phyloP scores from a whole-genome alignment of 768 basidiomycete species.

The Candolleomyces aberdarensis region DNA sequence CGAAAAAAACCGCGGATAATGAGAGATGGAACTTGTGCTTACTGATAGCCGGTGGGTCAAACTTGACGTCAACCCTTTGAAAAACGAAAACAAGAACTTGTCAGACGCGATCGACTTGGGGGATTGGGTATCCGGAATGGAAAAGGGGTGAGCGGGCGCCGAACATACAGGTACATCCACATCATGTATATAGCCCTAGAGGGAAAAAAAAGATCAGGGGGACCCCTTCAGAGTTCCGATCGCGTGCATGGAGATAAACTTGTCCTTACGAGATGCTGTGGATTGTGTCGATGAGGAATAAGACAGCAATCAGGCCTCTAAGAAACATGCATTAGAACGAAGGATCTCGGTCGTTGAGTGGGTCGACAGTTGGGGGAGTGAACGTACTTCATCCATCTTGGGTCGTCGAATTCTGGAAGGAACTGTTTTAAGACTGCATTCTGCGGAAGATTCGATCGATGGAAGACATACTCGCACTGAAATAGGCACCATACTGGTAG shows the following conservation, averaged over 20 bases:
- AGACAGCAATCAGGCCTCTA: not conserved
- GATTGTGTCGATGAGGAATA: not conserved
- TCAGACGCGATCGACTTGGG: no score
- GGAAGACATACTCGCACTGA: not conserved
- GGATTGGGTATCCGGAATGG: no score
- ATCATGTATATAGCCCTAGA: not conserved
- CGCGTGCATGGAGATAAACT: not conserved
- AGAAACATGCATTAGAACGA: not conserved
- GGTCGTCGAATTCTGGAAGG: not conserved
- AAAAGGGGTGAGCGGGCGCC: not conserved
- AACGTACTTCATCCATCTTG: not conserved
- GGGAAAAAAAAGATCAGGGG: not conserved
- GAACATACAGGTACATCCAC: not conserved
- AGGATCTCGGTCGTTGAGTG: not conserved
- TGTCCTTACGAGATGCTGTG: not conserved
- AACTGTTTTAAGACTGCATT: not conserved
- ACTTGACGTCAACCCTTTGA: not conserved
- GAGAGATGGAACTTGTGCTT: not conserved
- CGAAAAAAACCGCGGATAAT: not conserved
- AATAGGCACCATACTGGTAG: slow-evolving; percentile 1
- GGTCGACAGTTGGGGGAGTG: no score
- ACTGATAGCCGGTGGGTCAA: not conserved
- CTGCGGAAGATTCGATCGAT: not conserved
- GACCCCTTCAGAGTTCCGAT: not conserved
- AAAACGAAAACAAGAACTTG: not conserved